Evolutionary conservation across 108 stramenopile species (phyloP).

Genomic region (Skeletonema costatum): DNA sequence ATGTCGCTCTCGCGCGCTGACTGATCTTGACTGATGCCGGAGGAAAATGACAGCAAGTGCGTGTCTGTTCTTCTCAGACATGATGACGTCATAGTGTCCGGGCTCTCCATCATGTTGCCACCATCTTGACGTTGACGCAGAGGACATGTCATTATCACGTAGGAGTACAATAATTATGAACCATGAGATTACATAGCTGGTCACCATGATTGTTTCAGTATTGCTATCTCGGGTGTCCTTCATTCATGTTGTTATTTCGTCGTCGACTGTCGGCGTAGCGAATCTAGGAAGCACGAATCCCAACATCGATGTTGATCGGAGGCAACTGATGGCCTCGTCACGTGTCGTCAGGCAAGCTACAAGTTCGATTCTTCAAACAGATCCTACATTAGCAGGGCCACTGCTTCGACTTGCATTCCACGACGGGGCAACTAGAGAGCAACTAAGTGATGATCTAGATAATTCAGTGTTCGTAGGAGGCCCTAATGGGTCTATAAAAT

Average conservation of each 20-base stretch:
- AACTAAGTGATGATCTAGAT: background rate
- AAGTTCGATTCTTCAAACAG: background rate
- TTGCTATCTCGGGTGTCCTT: conserved; percentile 17
- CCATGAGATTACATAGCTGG: too few relatives aligned
- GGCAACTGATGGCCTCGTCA: background rate
- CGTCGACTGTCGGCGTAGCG: background rate
- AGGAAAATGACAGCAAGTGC: background rate
- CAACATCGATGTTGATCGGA: background rate
- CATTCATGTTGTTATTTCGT: background rate
- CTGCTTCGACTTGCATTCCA: conserved; percentile 66
- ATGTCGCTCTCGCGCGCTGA: too few relatives aligned
- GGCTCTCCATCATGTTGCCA: too few relatives aligned
- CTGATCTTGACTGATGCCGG: too few relatives aligned
- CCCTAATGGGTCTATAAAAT: conserved; percentile 66
- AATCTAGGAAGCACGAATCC: background rate
- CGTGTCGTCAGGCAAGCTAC: background rate
- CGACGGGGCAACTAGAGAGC: conserved; percentile 56
- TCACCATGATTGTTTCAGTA: conserved; percentile 7
- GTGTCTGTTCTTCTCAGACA: background rate
- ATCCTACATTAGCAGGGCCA: conserved; percentile 47
- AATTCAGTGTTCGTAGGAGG: conserved; percentile 24
- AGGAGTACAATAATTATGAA: too few relatives aligned
- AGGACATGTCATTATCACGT: too few relatives aligned
- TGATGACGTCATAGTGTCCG: background rate
- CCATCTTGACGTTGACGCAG: background rate